These are phyloP conservation scores for Curvularia spicifera DNA, from an alignment of 2,329 filamentous ascomycete species.

Conservation along the genomic window DNA sequence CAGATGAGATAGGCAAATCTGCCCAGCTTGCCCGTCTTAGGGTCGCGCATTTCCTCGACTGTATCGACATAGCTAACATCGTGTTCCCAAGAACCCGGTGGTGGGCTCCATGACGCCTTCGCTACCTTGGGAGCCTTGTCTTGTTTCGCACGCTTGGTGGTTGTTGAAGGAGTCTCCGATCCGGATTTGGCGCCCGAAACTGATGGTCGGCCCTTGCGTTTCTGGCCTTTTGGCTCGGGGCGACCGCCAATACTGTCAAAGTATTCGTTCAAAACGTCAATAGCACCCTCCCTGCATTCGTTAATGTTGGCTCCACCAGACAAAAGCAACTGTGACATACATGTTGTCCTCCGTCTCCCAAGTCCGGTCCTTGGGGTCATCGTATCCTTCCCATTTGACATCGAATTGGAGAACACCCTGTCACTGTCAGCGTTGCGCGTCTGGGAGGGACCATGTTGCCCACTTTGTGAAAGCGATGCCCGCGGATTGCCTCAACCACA, in stretches of 20 bases:
- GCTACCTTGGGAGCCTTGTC: conserved; percentile 51
- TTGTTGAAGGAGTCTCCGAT: conserved; percentile 31
- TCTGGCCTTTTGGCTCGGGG: conserved; percentile 64
- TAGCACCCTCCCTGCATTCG: conserved; percentile 42
- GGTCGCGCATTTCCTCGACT: conserved; percentile 65
- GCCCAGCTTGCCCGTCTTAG: conserved; percentile 54
- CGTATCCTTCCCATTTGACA: conserved; percentile 83
- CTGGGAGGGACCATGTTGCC: conserved; percentile 34
- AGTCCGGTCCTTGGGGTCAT: conserved; percentile 71
- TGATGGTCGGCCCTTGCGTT: conserved; percentile 45
- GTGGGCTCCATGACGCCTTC: conserved; percentile 66
- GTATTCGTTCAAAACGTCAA: conserved; percentile 69
- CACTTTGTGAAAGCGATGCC: conserved; percentile 61
- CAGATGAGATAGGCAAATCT: conserved; percentile 74
- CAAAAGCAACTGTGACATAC: conserved; percentile 49
- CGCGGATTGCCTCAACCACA: conserved; percentile 75
- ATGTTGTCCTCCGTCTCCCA: conserved; percentile 82
- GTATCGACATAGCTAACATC: conserved; percentile 74
- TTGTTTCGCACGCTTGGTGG: conserved; percentile 48
- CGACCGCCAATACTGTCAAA: conserved; percentile 68
- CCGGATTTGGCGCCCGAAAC: conserved; percentile 25
- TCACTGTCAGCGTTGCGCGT: conserved; percentile 15
- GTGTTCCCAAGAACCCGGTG: conserved; percentile 78
- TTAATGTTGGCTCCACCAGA: conserved; percentile 7
- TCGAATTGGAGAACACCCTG: conserved; percentile 60